Conservation (phyloP, 805 yeast species). For the Yamadazyma philogaea region DNA sequence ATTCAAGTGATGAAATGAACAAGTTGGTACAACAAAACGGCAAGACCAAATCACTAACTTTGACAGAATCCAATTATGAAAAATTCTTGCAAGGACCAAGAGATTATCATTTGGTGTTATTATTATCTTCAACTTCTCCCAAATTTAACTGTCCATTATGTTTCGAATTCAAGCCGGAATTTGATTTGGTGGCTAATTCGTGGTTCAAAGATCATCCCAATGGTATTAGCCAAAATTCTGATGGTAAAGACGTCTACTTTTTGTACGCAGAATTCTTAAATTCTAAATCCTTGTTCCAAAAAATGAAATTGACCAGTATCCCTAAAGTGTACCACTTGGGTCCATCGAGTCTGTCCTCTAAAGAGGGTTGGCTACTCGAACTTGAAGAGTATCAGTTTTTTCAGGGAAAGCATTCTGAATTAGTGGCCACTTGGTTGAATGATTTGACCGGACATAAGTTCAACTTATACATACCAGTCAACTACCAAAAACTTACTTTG, state of each 20-base stretch:
- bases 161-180: slow-evolving; percentile 64
- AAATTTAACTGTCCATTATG: slow-evolving; percentile 78
- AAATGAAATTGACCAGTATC: slow-evolving; percentile 61
- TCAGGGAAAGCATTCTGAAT: slow-evolving; percentile 41
- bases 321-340: slow-evolving; percentile 69
- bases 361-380: slow-evolving; percentile 26
- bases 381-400: slow-evolving; percentile 44
- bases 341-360: slow-evolving; percentile 42
- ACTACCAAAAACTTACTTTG: slow-evolving; percentile 38
- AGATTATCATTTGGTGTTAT: slow-evolving; percentile 62
- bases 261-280: slow-evolving; percentile 70
- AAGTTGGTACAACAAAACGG: slow-evolving; percentile 15
- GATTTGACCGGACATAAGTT: slow-evolving; percentile 33
- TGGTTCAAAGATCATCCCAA: slow-evolving; percentile 53
- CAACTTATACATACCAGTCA: slow-evolving; percentile 38
- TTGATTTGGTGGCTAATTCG: slow-evolving; percentile 56
- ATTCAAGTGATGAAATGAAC: slow-evolving; percentile 22
- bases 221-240: slow-evolving; percentile 22
- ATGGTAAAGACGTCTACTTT: slow-evolving; percentile 51
- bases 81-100: slow-evolving; percentile 58
- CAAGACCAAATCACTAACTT: slow-evolving; percentile 19
- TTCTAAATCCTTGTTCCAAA: slow-evolving; percentile 50
- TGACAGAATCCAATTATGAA: slow-evolving; percentile 62
- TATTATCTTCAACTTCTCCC: slow-evolving; percentile 71
- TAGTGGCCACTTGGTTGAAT: slow-evolving; percentile 35